Evolutionary conservation across 83 land plant genomes (phyloP), one percentile per base, ranked within the genome.

Genomic region (Isoetes engelmannii): DNA sequence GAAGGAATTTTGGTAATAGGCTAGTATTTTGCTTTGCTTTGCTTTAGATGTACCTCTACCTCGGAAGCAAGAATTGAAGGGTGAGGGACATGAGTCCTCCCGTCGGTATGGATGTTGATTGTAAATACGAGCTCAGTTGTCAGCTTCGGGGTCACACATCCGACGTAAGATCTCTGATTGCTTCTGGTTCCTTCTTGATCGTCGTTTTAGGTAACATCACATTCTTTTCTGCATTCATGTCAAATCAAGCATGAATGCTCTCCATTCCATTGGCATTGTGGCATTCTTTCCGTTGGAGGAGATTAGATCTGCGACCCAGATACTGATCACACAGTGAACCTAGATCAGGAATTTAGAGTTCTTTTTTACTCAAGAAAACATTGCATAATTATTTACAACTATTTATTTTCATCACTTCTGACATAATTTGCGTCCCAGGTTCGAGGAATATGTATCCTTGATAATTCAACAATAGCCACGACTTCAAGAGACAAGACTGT

Each of bases 401-500:
- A 1, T 17, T 18, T 13, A 17, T 4, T 43, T 21, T 41, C 37
- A 49, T 49, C 41, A 10, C 21, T 47, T 45, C n/a, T 71, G 4
- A n/a, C 57, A 48, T 56, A 57, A 28, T 42, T 4, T 19, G 41
- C 42, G 15, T 21, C 46, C 7, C 76, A 95, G 97, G 99, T 89
- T 63, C 86, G 99, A 51, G 89, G 95, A 13, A 76, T 96, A 45
- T 86, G 92, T 58, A 63, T 89, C 3, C 85, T 84, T 41, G 95
- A 74, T 21, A 80, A 84, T 66, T 67, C 64, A 28, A 82, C 81
- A 5, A 84, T 92, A 45, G 99, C 92, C 5, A 96, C 97, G 8
- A 87, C 92, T 5, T 96, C 99, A 15, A 71, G 99, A 48, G 99
- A 96, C 75, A 70, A 70, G 44, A 92, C 99, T n/a, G 81, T 92